phyloP scores from a whole-genome alignment of 371 early-diverging fungal species.

The Mortierella polycephala region DNA sequence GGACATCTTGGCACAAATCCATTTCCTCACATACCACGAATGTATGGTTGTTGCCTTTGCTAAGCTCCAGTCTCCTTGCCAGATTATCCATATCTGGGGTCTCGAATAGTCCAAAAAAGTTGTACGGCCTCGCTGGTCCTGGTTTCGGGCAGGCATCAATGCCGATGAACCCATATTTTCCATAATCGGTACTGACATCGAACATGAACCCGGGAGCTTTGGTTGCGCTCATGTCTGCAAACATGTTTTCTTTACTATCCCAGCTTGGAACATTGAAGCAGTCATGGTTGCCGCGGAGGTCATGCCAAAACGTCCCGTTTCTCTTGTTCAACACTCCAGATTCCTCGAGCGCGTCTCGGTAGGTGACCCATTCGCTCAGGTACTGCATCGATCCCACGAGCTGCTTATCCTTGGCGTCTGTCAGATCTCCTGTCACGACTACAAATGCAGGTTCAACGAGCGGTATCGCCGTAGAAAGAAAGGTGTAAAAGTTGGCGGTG shows the following conservation, averaged over 20 bases:
- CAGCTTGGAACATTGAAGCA: slow-evolving; percentile 83
- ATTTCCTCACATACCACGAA: slow-evolving; percentile 60
- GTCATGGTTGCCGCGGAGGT: slow-evolving; percentile 90
- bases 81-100: slow-evolving; percentile 79
- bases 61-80: slow-evolving; percentile 56
- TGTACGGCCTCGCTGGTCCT: slow-evolving; percentile 88
- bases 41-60: slow-evolving; percentile 70
- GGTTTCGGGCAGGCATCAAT: slow-evolving; percentile 85
- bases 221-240: slow-evolving; percentile 64
- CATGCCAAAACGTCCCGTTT: slow-evolving; percentile 75
- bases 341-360: slow-evolving; percentile 70
- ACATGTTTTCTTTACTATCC: slow-evolving; percentile 73
- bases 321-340: slow-evolving; percentile 56
- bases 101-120: slow-evolving; percentile 90
- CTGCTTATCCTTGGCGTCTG: slow-evolving; percentile 84
- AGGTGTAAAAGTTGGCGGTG: slow-evolving; percentile 81
- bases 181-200: slow-evolving; percentile 68
- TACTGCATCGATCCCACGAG: slow-evolving; percentile 79
- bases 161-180: slow-evolving; percentile 85
- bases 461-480: slow-evolving; percentile 78
- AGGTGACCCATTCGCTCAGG: slow-evolving; percentile 84
- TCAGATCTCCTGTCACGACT: slow-evolving; percentile 82
- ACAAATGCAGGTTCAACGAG: slow-evolving; percentile 76
- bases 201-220: slow-evolving; percentile 71
- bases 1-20: too few relatives aligned